These are phyloP conservation scores for Hordeum vulgare DNA, from an alignment of 176 grass and related monocot species.

Conservation along the genomic window DNA sequence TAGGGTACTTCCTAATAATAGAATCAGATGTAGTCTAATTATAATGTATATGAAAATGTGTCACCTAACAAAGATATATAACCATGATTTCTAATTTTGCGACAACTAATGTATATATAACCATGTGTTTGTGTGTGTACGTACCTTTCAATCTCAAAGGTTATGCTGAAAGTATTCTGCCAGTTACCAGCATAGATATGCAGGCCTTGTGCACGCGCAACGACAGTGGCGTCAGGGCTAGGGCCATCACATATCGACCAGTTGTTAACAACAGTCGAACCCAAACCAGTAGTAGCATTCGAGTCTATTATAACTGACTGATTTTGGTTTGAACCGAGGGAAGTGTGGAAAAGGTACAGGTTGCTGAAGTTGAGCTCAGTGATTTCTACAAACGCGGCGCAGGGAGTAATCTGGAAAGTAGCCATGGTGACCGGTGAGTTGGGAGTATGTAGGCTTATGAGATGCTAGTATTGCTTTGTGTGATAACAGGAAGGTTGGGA, in stretches of 20 bases:
- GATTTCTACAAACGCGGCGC: not conserved
- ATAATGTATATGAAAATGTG: not conserved
- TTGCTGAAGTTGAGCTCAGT: not conserved
- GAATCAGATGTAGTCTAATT: not conserved
- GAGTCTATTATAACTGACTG: not conserved
- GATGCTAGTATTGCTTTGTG: not conserved
- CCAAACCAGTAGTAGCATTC: not conserved
- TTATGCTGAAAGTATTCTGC: not conserved
- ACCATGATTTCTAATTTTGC: not conserved
- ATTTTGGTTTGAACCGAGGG: not conserved
- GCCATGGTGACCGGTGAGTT: not conserved
- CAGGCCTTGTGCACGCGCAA: not conserved
- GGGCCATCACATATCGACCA: not conserved
- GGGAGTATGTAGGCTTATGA: not conserved
- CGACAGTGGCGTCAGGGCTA: not conserved
- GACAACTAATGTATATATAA: not conserved
- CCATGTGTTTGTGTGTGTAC: not conserved
- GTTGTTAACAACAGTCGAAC: not conserved
- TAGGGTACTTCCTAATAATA: too few relatives aligned
- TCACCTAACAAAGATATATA: not conserved
- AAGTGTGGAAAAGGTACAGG: not conserved
- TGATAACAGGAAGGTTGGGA: not conserved
- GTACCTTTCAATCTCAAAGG: not conserved
- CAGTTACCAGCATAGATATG: not conserved
- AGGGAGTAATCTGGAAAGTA: not conserved